phyloP scores from a whole-genome alignment of 768 basidiomycete species.

The Rhodotorula taiwanensis region DNA sequence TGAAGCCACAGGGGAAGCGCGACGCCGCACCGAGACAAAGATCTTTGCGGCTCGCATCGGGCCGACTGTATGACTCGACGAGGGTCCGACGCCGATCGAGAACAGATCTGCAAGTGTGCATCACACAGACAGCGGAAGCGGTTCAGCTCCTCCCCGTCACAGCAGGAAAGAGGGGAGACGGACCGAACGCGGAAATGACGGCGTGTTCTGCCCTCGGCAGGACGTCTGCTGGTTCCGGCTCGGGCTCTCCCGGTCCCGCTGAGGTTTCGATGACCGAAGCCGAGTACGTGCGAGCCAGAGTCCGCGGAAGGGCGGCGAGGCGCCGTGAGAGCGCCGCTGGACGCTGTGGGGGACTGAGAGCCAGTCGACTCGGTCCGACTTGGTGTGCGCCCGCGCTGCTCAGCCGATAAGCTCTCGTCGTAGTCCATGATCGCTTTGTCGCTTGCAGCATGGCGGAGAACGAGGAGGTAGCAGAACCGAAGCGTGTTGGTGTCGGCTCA shows the following conservation, averaged over 20 bases:
- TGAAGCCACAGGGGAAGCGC: too few relatives aligned
- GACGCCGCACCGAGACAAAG: constrained; percentile 10
- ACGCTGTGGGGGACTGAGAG: too few relatives aligned
- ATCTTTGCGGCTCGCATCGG: constrained; percentile 67
- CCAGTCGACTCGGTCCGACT: too few relatives aligned
- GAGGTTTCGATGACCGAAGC: too few relatives aligned
- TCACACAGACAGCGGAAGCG: constrained; percentile 59
- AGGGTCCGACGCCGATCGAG: constrained; percentile 50
- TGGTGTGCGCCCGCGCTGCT: too few relatives aligned
- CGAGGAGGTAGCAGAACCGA: too few relatives aligned
- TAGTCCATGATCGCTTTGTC: too few relatives aligned
- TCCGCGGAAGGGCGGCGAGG: not conserved
- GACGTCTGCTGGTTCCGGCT: not conserved
- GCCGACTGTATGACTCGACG: constrained; percentile 62
- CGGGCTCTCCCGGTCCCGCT: not conserved
- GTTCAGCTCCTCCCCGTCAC: not conserved
- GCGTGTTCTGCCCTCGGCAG: constrained; percentile 56
- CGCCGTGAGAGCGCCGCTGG: not conserved
- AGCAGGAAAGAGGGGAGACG: not conserved
- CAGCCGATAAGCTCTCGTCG: too few relatives aligned
- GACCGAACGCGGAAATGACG: constrained; percentile 34
- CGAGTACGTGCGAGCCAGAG: too few relatives aligned
- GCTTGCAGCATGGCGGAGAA: too few relatives aligned
- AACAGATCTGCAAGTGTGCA: constrained; percentile 44
- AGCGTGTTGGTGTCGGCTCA: too few relatives aligned